phyloP scores from a whole-genome alignment of 1,284 basidiomycete species.

The Boletus albobrunnescens region DNA sequence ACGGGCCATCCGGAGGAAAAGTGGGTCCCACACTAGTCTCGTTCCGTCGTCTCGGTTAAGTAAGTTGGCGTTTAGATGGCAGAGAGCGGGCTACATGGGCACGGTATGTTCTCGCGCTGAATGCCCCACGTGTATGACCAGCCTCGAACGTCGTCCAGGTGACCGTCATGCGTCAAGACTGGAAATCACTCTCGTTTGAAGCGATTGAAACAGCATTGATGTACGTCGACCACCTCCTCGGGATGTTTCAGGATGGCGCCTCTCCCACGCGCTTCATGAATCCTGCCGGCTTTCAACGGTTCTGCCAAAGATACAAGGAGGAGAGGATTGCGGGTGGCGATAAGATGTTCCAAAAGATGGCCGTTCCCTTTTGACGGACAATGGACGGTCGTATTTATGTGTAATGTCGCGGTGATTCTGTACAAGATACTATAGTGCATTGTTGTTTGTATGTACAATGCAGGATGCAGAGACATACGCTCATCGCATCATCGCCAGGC shows the following conservation, averaged over 20 bases:
- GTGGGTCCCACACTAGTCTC: background rate
- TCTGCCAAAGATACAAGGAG: constrained; percentile 24
- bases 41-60: background rate
- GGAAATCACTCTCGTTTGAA: constrained; percentile 23
- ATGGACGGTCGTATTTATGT: background rate
- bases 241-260: constrained; percentile 19
- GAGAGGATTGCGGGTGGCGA: constrained; percentile 11
- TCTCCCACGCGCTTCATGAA: constrained; percentile 15
- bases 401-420: too few relatives aligned
- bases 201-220: constrained; percentile 26
- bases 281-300: constrained; percentile 21
- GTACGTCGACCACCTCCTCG: constrained; percentile 23
- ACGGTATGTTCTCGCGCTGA: constrained; percentile 15
- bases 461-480: too few relatives aligned
- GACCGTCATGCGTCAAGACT: constrained; percentile 26
- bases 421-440: too few relatives aligned
- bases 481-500: too few relatives aligned
- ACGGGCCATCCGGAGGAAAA: constrained; percentile 17
- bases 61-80: constrained; percentile 17
- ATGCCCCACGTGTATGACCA: background rate
- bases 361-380: constrained; percentile 13
- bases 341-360: constrained; percentile 12
- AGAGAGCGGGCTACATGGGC: constrained; percentile 22
- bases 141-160: constrained; percentile 13
- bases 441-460: too few relatives aligned